Conservation (phyloP, 805 yeast species). For the Saccharomycopsis malanga region DNA sequence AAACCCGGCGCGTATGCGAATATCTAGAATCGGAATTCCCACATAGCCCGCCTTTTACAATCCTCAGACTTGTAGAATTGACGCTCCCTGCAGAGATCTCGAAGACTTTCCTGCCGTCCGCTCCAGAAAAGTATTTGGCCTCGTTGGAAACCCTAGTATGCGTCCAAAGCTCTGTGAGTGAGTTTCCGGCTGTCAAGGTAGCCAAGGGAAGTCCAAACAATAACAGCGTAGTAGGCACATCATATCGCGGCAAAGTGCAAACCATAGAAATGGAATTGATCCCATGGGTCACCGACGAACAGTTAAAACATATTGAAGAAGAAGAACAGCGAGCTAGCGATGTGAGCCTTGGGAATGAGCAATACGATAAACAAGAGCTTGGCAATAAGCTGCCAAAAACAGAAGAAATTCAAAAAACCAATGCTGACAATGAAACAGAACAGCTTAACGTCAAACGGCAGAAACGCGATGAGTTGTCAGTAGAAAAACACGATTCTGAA, state of each 20-base stretch:
- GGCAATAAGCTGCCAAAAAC: too few species aligned
- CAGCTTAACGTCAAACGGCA: too few species aligned
- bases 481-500: too few species aligned
- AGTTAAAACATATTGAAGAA: slow-evolving; percentile 9
- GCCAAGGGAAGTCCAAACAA: not conserved
- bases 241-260: not conserved
- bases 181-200: slow-evolving; percentile 22
- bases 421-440: too few species aligned
- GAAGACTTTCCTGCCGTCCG: too few species aligned
- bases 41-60: slow-evolving; percentile 33
- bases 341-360: not conserved
- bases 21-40: slow-evolving; percentile 23
- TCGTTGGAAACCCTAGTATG: slow-evolving; percentile 27
- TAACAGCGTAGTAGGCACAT: not conserved
- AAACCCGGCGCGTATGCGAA: not conserved
- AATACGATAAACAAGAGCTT: too few species aligned
- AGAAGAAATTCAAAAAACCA: too few species aligned
- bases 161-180: slow-evolving; percentile 30
- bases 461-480: too few species aligned
- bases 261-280: slow-evolving; percentile 19
- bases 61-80: slow-evolving; percentile 31
- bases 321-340: too few species aligned
- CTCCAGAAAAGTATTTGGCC: slow-evolving; percentile 28
- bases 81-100: too few species aligned
- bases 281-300: slow-evolving; percentile 19